phyloP scores from a whole-genome alignment of 495 filamentous ascomycete species.

The Aspergillus homomorphus region DNA sequence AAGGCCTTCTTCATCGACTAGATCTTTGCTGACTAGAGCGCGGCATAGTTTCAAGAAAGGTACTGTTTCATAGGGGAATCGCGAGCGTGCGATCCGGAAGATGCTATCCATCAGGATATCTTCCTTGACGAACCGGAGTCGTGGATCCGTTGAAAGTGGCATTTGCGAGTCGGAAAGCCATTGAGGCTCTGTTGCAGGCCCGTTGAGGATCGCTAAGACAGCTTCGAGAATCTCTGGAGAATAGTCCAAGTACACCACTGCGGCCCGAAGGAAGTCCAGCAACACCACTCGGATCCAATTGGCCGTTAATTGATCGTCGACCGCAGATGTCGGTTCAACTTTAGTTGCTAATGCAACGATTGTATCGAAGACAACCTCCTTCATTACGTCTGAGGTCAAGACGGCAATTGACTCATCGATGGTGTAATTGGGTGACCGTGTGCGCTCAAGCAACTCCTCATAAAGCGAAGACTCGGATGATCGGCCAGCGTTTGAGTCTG shows the following conservation, averaged over 20 bases:
- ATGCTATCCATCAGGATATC: slow-evolving; percentile 52
- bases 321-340: slow-evolving; percentile 33
- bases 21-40: slow-evolving; percentile 43
- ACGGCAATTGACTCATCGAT: slow-evolving; percentile 47
- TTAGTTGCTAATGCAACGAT: slow-evolving; percentile 55
- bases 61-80: slow-evolving; percentile 84
- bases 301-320: slow-evolving; percentile 38
- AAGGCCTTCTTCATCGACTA: slow-evolving; percentile 48
- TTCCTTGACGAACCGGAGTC: slow-evolving; percentile 53
- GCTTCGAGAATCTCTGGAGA: slow-evolving; percentile 61
- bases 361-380: slow-evolving; percentile 58
- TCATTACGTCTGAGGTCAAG: slow-evolving; percentile 52
- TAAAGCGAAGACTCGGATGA: slow-evolving; percentile 43
- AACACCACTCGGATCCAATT: slow-evolving; percentile 55
- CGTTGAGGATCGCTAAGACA: slow-evolving; percentile 56
- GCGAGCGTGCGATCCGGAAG: slow-evolving; percentile 59
- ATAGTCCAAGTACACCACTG: slow-evolving; percentile 59
- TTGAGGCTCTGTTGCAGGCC: slow-evolving; percentile 24
- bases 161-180: slow-evolving; percentile 33
- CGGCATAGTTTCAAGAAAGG: slow-evolving; percentile 70
- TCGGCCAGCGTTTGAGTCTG: slow-evolving; percentile 23
- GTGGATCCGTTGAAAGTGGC: slow-evolving; percentile 43
- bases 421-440: slow-evolving; percentile 33
- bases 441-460: slow-evolving; percentile 50
- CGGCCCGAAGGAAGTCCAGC: slow-evolving; percentile 61